Percentiles rank a stretch among this genome's conserved stretches.
Conservation (phyloP, 345 rosid genomes). For the Gossypium sturtianum region DNA sequence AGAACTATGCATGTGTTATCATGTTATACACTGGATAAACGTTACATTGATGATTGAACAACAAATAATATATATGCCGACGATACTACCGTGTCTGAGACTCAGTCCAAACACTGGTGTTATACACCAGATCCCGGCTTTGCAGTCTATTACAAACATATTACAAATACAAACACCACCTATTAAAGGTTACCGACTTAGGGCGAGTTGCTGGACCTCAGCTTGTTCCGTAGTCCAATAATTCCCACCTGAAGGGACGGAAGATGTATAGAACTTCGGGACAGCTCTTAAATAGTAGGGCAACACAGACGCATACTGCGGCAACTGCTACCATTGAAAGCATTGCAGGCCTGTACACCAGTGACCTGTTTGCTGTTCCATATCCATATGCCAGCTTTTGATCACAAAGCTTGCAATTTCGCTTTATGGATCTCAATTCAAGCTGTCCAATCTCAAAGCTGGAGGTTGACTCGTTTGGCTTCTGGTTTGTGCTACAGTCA, state of each 20-base stretch:
- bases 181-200: neutral
- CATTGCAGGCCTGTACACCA: constrained; percentile 90
- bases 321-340: constrained; percentile 93
- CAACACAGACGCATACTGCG: constrained; percentile 95
- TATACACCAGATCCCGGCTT: constrained; percentile 20
- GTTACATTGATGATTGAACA: constrained; percentile 1
- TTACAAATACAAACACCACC: constrained; percentile 26
- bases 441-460: constrained; percentile 55
- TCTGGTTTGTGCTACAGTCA: constrained; percentile 27
- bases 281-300: constrained; percentile 90
- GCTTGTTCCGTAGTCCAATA: constrained; percentile 77
- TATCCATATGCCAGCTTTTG: constrained; percentile 43
- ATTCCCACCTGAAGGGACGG: constrained; percentile 98
- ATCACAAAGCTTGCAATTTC: constrained; percentile 65
- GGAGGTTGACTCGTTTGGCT: constrained; percentile 32
- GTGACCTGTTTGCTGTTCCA: constrained; percentile 45
- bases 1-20: constrained; percentile 4
- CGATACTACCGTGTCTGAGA: constrained; percentile 10
- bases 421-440: constrained; percentile 20
- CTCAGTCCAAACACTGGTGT: constrained; percentile 15
- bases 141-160: constrained; percentile 26
- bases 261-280: constrained; percentile 87
- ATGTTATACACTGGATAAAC: constrained; percentile 1
- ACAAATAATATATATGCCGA: constrained; percentile 10
- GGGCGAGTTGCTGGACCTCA: constrained; percentile 26